A percentile compares a stretch with the other conserved stretches of the same genome.
Conservation (phyloP, 1,284 basidiomycete species). For the Ceraceosorus guamensis region DNA sequence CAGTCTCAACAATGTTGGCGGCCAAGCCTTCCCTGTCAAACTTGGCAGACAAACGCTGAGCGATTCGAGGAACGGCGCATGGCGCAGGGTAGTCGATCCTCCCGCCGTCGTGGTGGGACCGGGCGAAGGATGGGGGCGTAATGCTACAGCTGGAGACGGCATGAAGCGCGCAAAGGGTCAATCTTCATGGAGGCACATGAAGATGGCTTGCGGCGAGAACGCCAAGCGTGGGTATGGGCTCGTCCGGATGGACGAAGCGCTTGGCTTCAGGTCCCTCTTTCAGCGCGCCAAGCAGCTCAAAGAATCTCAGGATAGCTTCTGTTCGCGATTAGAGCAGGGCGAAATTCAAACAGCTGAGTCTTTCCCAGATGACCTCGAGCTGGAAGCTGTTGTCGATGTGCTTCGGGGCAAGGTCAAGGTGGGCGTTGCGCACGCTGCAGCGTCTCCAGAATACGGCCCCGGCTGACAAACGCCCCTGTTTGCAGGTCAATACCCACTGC, state of each 20-base stretch:
- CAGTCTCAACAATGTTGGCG: constrained; percentile 60
- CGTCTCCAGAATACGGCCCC: constrained; percentile 66
- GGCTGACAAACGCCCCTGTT: constrained; percentile 51
- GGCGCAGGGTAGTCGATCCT: constrained; percentile 34
- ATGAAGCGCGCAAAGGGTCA: constrained; percentile 26
- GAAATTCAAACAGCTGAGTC: constrained; percentile 61
- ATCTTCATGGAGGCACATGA: constrained; percentile 30
- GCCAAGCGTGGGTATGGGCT: constrained; percentile 52
- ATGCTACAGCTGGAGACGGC: constrained; percentile 14
- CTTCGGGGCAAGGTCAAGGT: constrained; percentile 66
- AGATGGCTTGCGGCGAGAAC: constrained; percentile 53
- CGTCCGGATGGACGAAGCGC: constrained; percentile 57
- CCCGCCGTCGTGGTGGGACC: constrained; percentile 26
- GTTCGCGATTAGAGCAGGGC: constrained; percentile 37
- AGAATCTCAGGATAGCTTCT: constrained; percentile 66
- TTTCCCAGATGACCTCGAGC: constrained; percentile 71
- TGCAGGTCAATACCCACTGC: constrained; percentile 38
- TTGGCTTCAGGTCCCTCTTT: constrained; percentile 60
- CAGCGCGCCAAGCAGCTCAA: constrained; percentile 67
- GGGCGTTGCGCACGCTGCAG: no score
- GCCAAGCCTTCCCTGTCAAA: constrained; percentile 66
- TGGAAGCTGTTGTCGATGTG: constrained; percentile 79
- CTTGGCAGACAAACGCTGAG: constrained; percentile 52
- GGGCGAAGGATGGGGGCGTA: constrained; percentile 17
- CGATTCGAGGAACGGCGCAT: constrained; percentile 34